Base-by-base conservation (phyloP, 2,329 filamentous ascomycete genomes). In the Phaeosphaeria sp. region DNA sequence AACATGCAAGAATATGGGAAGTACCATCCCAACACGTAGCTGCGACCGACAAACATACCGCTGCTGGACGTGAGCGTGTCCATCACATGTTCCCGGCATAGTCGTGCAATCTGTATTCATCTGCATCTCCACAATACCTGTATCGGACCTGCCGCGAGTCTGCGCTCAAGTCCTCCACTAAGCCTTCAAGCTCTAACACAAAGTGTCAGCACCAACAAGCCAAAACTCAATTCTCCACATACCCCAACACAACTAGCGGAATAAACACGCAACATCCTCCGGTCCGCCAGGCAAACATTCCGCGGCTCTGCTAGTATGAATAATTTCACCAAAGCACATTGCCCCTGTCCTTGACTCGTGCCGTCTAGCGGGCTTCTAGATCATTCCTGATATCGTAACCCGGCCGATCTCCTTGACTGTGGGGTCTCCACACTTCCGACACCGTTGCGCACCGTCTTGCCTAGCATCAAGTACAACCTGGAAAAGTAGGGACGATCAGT, bases 321-420 rank as follows among this genome's bases (percentile, higher is more conserved):
- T 20, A 52, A 44, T 30, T 39, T 7, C 36, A 41, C 41, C 53
- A 46, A 63, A 52, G 56, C 54, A 30, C 22, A 50, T 50, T 55
- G 56, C 30, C 64, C 66, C 62, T 58, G 52, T 4, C 56, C 56
- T 56, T 67, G 61, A 62, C 60, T 69, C 60, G 59, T 52, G 50
- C 50, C 55, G 33, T 56, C 58, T 59, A 68, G 62, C 60, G 56
- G 56, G 58, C 64, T 65, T 67, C 67, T 70, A 70, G 67, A 64
- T 55, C 49, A 49, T 56, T 55, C 59, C 61, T 44, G 50, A 58
- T 59, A 55, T 36, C 56, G 27, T 43, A 61, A 63, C 55, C 61
- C 49, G 52, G 48, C 52, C 52, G 27, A 55, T 58, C 59, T 61
- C 58, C 46, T 42, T 44, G 53, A 56, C 54, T 66, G 62, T 62